These are phyloP conservation scores for Phycomyces blakesleeanus DNA, from an alignment of 192 early-diverging fungal species.

Conservation along the genomic window DNA sequence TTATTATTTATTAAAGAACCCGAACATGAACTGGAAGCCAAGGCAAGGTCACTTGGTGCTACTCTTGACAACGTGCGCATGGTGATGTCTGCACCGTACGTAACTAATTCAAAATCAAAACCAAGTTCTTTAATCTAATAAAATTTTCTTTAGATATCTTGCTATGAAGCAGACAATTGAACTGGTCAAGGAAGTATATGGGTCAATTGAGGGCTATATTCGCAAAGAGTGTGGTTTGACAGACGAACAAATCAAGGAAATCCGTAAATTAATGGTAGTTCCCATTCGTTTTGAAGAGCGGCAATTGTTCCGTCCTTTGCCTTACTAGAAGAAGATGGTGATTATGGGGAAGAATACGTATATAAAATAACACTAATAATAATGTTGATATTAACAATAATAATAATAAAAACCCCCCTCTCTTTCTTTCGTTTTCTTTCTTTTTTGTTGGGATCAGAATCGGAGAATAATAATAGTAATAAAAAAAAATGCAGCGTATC, in stretches of 20 bases:
- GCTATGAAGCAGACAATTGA: constrained; percentile 37
- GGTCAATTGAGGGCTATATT: constrained; percentile 46
- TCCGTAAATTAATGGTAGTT: constrained; percentile 40
- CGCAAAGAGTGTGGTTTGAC: constrained; percentile 36
- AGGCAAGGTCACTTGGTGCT: constrained; percentile 12
- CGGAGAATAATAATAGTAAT: neutral
- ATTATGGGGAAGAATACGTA: too few species aligned
- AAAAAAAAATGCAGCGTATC: neutral
- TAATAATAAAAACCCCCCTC: too few species aligned
- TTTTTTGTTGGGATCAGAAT: too few species aligned
- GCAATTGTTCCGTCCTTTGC: constrained; percentile 21
- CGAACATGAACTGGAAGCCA: constrained; percentile 19
- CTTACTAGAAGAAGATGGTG: too few species aligned
- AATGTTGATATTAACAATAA: too few species aligned
- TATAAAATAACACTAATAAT: too few species aligned
- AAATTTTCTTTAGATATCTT: too few species aligned
- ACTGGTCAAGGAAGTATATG: constrained; percentile 43
- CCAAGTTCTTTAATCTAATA: too few species aligned
- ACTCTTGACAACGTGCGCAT: constrained; percentile 29
- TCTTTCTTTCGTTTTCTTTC: too few species aligned
- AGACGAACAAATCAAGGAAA: constrained; percentile 31
- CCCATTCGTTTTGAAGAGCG: constrained; percentile 39
- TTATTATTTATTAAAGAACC: constrained; percentile 16
- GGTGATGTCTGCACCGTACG: constrained; percentile 31
- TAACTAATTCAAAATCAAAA: too few species aligned